These are phyloP conservation scores for Cyclaneusma minus DNA, from an alignment of 2,329 filamentous ascomycete genomes.

Conservation along the genomic window DNA sequence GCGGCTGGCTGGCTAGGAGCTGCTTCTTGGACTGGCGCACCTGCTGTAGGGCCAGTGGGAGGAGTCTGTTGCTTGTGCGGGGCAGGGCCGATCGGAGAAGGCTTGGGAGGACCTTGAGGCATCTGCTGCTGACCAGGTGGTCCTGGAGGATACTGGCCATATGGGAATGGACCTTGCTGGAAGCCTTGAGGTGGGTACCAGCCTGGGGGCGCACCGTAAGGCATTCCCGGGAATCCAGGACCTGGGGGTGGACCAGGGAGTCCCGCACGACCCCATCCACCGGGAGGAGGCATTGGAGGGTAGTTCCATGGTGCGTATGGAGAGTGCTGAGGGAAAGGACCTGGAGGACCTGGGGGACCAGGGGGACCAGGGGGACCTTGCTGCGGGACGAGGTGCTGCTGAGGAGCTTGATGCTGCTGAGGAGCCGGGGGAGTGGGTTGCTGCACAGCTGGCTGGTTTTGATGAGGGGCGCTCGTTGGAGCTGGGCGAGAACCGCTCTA, in stretches of 20 bases:
- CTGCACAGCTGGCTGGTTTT: constrained; percentile 6
- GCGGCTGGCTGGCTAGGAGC: no score
- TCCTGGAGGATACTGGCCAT: constrained; percentile 42
- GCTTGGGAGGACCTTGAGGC: constrained; percentile 20
- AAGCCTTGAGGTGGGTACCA: constrained; percentile 73
- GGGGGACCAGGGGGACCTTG: constrained; percentile 6
- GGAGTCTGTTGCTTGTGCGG: constrained; percentile 31
- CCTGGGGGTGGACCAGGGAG: constrained; percentile 35
- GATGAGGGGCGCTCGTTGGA: no score
- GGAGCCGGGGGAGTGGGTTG: constrained; percentile 5
- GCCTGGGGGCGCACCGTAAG: constrained; percentile 60
- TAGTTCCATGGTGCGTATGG: constrained; percentile 22
- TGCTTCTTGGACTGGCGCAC: constrained; percentile 37
- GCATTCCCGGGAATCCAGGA: constrained; percentile 58
- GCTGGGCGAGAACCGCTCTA: constrained; percentile 25
- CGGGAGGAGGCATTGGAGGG: constrained; percentile 26
- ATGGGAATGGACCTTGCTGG: constrained; percentile 38
- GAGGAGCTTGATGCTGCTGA: constrained; percentile 7
- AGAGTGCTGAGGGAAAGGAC: constrained; percentile 20
- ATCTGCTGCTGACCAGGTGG: constrained; percentile 21
- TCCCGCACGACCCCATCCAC: constrained; percentile 38
- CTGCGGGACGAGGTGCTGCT: constrained; percentile 8
- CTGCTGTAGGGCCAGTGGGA: constrained; percentile 23
- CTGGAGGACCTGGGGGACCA: constrained; percentile 8
- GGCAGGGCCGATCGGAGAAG: constrained; percentile 34